A percentile compares a stretch with the other conserved stretches of the same genome.
These are phyloP conservation scores for Lachancea mirantina DNA, from an alignment of 805 yeast genomes.

Conservation along the genomic window DNA sequence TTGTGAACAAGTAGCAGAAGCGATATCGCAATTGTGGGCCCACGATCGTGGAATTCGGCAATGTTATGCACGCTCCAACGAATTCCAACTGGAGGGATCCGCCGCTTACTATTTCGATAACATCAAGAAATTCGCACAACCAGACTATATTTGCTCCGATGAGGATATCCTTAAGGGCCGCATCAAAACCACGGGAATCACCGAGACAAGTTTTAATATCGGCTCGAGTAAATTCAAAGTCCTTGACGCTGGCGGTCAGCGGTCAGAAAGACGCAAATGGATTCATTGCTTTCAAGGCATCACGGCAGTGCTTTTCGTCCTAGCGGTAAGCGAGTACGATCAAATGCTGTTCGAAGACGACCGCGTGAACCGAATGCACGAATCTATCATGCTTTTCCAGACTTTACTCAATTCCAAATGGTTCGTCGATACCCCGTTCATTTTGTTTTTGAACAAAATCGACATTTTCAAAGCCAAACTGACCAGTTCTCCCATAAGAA, in stretches of 20 bases:
- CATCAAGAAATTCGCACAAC: slow-evolving; percentile 56
- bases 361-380: slow-evolving; percentile 83
- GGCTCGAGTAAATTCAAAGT: slow-evolving; percentile 63
- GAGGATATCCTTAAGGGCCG: slow-evolving; percentile 84
- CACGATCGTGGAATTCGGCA: slow-evolving; percentile 58
- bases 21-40: slow-evolving; percentile 64
- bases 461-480: slow-evolving; percentile 76
- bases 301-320: slow-evolving; percentile 78
- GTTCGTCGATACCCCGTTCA: slow-evolving; percentile 82
- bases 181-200: slow-evolving; percentile 91
- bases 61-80: slow-evolving; percentile 55
- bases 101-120: slow-evolving; percentile 76
- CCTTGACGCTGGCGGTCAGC: slow-evolving; percentile 94
- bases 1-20: slow-evolving; percentile 57
- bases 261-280: slow-evolving; percentile 90
- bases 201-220: slow-evolving; percentile 73
- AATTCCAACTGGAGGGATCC: slow-evolving; percentile 79
- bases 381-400: slow-evolving; percentile 77
- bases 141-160: slow-evolving; percentile 63
- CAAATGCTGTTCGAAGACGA: slow-evolving; percentile 88
- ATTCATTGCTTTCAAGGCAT: slow-evolving; percentile 89
- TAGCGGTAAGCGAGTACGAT: slow-evolving; percentile 88
- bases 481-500: slow-evolving; percentile 52
- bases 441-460: slow-evolving; percentile 80
- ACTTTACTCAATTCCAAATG: slow-evolving; percentile 77